phyloP scores from a whole-genome alignment of 2,329 filamentous ascomycete species.

The Huntiella bhutanensis region DNA sequence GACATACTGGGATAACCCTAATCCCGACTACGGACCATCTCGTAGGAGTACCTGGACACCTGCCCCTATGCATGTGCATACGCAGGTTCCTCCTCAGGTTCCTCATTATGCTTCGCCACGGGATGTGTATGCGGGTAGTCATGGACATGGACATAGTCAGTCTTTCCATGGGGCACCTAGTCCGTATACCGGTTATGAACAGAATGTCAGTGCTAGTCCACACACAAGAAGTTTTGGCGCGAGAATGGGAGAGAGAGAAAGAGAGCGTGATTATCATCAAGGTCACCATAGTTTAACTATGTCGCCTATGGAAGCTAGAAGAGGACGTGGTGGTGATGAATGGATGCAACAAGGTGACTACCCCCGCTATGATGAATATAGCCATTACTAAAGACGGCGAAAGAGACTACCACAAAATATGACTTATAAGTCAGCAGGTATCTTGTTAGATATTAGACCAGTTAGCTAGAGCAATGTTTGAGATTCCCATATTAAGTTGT shows the following conservation, averaged over 20 bases:
- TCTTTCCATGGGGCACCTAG: constrained; percentile 1
- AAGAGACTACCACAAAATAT: neutral
- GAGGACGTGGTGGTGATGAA: neutral
- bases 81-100: too few relatives aligned
- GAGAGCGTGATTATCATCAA: neutral
- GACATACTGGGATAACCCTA: too few relatives aligned
- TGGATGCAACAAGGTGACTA: too few relatives aligned
- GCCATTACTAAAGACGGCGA: neutral
- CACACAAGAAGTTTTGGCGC: neutral
- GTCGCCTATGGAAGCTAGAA: neutral
- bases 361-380: too few relatives aligned
- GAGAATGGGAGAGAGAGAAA: neutral
- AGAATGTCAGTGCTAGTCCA: neutral
- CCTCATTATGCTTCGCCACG: neutral
- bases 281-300: neutral
- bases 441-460: too few relatives aligned
- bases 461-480: too few relatives aligned
- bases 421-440: too few relatives aligned
- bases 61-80: neutral
- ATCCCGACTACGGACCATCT: neutral
- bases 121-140: neutral
- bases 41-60: constrained; percentile 6
- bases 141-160: constrained; percentile 4
- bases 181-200: constrained; percentile 1
- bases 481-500: too few relatives aligned